phyloP scores from a whole-genome alignment of 495 filamentous ascomycete species.

The Filosporella fistucella region DNA sequence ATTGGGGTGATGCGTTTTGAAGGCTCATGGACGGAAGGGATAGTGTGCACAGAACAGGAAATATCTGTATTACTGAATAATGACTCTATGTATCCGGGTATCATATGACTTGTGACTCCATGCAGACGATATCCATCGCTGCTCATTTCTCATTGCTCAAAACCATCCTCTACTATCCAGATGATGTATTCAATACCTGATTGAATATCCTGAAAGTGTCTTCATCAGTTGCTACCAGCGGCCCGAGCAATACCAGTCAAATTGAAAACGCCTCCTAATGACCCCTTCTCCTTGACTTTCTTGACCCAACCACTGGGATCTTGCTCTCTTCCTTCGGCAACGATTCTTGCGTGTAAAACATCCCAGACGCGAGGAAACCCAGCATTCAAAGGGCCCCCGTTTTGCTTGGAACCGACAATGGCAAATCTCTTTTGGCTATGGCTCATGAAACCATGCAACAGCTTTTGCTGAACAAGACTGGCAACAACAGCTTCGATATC shows the following conservation, averaged over 20 bases:
- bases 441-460: constrained; percentile 85
- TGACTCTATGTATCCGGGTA: too few species aligned
- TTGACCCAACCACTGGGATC: constrained; percentile 57
- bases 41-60: too few species aligned
- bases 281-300: constrained; percentile 18
- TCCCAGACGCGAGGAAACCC: constrained; percentile 28
- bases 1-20: too few species aligned
- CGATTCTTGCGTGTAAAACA: constrained; percentile 22
- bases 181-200: too few species aligned
- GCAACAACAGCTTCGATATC: constrained; percentile 77
- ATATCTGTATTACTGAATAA: too few species aligned
- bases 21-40: too few species aligned
- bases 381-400: constrained; percentile 47
- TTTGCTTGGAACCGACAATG: constrained; percentile 70
- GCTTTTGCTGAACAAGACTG: constrained; percentile 71
- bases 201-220: background rate
- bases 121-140: too few species aligned
- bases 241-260: constrained; percentile 24
- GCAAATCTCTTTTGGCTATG: constrained; percentile 72
- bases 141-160: too few species aligned
- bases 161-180: too few species aligned
- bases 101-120: too few species aligned
- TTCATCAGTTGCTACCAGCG: constrained; percentile 22
- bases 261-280: constrained; percentile 26
- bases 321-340: constrained; percentile 17